Evolutionary conservation across 768 basidiomycete species (phyloP), one percentile per base, ranked within the genome.

Genomic region (Baorangia bicolor): DNA sequence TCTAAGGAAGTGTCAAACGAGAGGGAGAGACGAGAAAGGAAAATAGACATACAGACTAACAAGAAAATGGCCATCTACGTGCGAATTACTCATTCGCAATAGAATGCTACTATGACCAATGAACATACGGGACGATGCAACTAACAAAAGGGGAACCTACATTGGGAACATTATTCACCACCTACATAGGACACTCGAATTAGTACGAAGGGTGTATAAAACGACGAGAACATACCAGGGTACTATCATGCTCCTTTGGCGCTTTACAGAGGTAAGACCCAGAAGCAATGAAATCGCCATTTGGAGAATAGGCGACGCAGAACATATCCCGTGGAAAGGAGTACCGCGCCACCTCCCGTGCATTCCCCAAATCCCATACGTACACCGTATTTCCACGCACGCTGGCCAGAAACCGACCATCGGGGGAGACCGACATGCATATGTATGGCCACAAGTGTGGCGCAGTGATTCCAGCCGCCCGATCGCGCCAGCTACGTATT

Each of bases 251-350:
- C 6, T 28, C 46, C 35, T 33, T 51, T 25, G 64, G 65, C 14
- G 40, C 53, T 38, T 42, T 61, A 10, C 58, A 67, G 20, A 65
- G 34, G 33, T 51, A 67, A 30, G 46, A 9, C 1, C 65, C 64
- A 34, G 54, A 52, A 9, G 59, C 64, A 21, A 65, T 56, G 25
- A 42, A 42, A 20, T 64, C 62, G 42, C 64, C 65, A 11, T 57
- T 56, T 18, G 65, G 64, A 30, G 65, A 65, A 37, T 55, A 65
- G 53, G 59, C 56, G 35, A 64, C 65, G 44, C 62, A 67, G 2
- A 61, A 39, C 62, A 67, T 64, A 21, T 61, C 58, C 11, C 62
- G 62, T 13, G 64, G 65, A 53, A 65, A 65, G 11, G 49, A 4
- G 40, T 67, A 65, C 23, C 58, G 62, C 25, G 56, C 40, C 12